Evolutionary conservation across 2,329 filamentous ascomycete species (phyloP), one percentile per base, ranked within the genome.

Genomic region (Pyricularia grisea): DNA sequence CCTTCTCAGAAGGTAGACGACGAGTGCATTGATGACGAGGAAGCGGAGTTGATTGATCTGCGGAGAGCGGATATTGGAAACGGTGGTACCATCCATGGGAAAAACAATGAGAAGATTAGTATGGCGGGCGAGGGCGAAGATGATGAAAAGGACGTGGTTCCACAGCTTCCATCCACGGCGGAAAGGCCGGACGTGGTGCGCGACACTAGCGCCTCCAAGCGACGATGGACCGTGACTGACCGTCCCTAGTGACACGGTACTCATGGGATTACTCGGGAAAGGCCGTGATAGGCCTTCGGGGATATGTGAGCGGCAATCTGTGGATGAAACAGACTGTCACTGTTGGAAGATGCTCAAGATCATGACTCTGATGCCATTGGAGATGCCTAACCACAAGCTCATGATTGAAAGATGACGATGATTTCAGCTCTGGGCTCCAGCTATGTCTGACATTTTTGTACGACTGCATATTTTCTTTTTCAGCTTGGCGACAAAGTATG

Each of bases 191-290:
- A 33, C 2, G 30, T 63, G 33, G 76, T 80, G 33, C 78, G 82
- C 7, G 85, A 87, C 69, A 69, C 80, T 69, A 81, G 78, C 42
- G 77, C 79, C 25, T 77, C 80, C 1, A 87, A 87, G 76, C 76
- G 85, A 67, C 79, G 85, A 28, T 88, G 85, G 85, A 86, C 85
- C 27, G 81, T 87, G 4, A 86, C 81, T 65, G 85, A 87, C 72
- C 79, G 75, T 31, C 71, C 71, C 65, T 75, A 72, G 65, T 55
- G 60, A 25, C 17, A 28, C 66, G 27, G 10, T 20, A 58, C 30
- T 27, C 66, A 67, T 20, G 25, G 11, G 14, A 30, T 63, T 63
- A 3, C 60, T 63, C 12, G 5, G 20, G 60, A 63, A 63, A 11
- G 60, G 60, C 60, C 4, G 0, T 63, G 60, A 28, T 4, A 5